Evolutionary conservation across 805 yeast genomes (phyloP), one percentile per base, ranked within the genome.

Genomic region (Nakazawaea wyomingensis): DNA sequence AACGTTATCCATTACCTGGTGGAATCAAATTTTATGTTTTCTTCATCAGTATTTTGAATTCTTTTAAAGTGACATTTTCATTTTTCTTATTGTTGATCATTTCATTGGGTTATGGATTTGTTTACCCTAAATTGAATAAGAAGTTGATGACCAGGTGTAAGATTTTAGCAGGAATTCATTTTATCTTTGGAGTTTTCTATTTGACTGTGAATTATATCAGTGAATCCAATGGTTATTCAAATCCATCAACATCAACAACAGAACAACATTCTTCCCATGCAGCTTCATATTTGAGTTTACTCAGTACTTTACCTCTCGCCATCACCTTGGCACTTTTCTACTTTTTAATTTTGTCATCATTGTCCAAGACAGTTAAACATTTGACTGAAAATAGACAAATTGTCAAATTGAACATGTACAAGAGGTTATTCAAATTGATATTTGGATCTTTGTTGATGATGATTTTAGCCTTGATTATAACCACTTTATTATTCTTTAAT

Each of bases 71-170:
- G 41, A 82, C 96, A 0, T 86, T 88, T 60, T 85, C 96, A 6
- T 84, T 91, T 64, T 93, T 91, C 66, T 66, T 93, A 54, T 69
- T 93, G 44, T 69, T 91, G 50, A 82, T 88, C 54, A 91, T 93
- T 44, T 74, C 95, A 11, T 69, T 90, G 51, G 99, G 99, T 32
- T 93, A 90, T 64, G 97, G 98, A 49, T 89, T 93, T 37, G 98
- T 93, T 39, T 80, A 78, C 56, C 89, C 96, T 36, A 83, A 89
- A 49, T 73, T 93, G 47, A 85, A 89, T 37, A 77, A 78, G 60
- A 76, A 78, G 43, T 55, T 72, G 22, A 87, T 93, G 96, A 69
- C 80, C 54, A 79, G 72, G 60, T 78, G 87, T 59, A 74, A 80
- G 54, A 60, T 78, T 11, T 69, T 82, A 40, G 76, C 85, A 1